Conservation (phyloP, 805 yeast genomes). For the Ogataea henricii region DNA sequence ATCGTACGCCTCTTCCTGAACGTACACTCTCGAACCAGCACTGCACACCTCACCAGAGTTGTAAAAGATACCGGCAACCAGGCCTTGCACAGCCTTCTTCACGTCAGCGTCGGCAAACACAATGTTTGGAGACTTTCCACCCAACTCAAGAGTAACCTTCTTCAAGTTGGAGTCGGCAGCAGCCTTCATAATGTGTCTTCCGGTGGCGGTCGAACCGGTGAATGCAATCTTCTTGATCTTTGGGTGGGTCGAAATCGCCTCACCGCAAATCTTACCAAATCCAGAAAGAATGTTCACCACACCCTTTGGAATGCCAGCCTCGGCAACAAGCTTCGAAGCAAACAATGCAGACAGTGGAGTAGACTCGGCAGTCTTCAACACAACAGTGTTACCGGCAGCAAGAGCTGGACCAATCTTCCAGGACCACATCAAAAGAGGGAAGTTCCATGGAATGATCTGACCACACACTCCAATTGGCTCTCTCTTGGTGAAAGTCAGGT, state of each 20-base stretch:
- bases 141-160: slow-evolving; percentile 79
- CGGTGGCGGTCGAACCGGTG: slow-evolving; percentile 80
- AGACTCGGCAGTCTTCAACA: slow-evolving; percentile 74
- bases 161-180: slow-evolving; percentile 74
- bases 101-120: slow-evolving; percentile 70
- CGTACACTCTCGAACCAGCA: slow-evolving; percentile 78
- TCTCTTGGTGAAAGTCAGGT: slow-evolving; percentile 65
- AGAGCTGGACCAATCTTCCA: slow-evolving; percentile 83
- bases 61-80: slow-evolving; percentile 69
- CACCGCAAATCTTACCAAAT: slow-evolving; percentile 72
- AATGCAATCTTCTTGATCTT: slow-evolving; percentile 74
- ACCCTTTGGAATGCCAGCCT: slow-evolving; percentile 76
- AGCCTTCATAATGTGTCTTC: slow-evolving; percentile 67
- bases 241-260: slow-evolving; percentile 67
- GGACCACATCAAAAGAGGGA: slow-evolving; percentile 76
- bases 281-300: slow-evolving; percentile 76
- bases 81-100: slow-evolving; percentile 48
- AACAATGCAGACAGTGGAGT: slow-evolving; percentile 74
- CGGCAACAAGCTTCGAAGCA: slow-evolving; percentile 59
- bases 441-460: slow-evolving; percentile 84
- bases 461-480: slow-evolving; percentile 85
- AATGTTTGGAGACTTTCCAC: slow-evolving; percentile 82
- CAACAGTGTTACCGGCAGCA: slow-evolving; percentile 74
- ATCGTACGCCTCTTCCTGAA: slow-evolving; percentile 73
- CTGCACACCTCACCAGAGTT: slow-evolving; percentile 85